These are phyloP conservation scores for Syzygium malaccense DNA, from an alignment of 441 rosid genomes.

Conservation along the genomic window DNA sequence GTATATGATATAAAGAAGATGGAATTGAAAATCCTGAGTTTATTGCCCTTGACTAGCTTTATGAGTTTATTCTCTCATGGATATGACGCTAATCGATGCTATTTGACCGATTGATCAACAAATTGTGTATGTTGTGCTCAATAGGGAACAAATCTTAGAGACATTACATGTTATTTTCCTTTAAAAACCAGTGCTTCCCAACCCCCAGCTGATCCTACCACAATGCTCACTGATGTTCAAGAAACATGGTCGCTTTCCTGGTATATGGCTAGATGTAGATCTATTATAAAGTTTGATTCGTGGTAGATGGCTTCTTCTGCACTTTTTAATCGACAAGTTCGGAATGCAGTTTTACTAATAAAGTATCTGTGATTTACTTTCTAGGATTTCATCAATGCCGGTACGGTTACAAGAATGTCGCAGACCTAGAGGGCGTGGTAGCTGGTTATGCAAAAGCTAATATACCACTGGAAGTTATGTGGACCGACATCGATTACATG, in stretches of 20 bases:
- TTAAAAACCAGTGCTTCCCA: neutral
- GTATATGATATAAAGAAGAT: neutral
- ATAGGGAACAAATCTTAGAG: neutral
- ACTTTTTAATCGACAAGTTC: neutral
- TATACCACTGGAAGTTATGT: conserved; percentile 83
- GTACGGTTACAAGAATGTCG: conserved; percentile 55
- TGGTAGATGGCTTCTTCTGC: neutral
- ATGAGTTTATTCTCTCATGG: neutral
- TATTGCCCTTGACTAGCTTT: neutral
- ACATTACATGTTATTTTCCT: neutral
- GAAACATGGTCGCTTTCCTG: neutral
- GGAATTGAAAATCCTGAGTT: neutral
- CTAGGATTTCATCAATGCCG: conserved; percentile 77
- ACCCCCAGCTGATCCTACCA: neutral
- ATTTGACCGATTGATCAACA: neutral
- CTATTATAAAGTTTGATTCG: neutral
- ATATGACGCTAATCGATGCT: neutral
- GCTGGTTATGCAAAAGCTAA: conserved; percentile 63
- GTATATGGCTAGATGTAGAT: neutral
- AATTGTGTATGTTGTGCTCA: neutral
- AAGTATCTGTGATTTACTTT: neutral
- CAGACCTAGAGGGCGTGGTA: conserved; percentile 57
- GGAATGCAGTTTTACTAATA: neutral
- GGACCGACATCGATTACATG: conserved; percentile 87
- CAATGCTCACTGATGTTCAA: neutral